These are phyloP conservation scores for Phyllosticta citrichinensis DNA, from an alignment of 2,329 filamentous ascomycete species.

Conservation along the genomic window DNA sequence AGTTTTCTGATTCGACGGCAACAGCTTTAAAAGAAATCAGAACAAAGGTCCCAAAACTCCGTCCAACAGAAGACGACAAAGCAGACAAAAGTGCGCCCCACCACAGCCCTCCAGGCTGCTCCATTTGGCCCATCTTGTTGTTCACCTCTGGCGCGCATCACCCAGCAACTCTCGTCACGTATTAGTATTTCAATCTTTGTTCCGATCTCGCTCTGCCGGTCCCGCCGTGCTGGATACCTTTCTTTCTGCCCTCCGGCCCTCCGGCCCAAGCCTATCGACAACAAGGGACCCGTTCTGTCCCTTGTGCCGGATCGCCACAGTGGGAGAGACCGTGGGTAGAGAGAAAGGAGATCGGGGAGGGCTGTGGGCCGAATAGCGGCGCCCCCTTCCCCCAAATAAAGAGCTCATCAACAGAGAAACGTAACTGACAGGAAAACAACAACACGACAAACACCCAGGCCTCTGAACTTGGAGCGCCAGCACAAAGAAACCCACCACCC, in stretches of 20 bases:
- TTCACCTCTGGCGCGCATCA: not conserved
- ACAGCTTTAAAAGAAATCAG: not conserved
- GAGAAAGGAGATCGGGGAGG: not conserved
- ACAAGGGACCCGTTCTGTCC: not conserved
- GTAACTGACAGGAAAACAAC: not conserved
- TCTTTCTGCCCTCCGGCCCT: not conserved
- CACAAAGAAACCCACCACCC: not conserved
- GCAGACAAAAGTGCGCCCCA: not conserved
- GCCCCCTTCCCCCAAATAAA: not conserved
- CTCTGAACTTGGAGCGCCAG: not conserved
- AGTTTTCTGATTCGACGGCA: not conserved
- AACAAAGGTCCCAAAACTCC: not conserved
- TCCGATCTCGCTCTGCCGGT: slow-evolving; percentile 2
- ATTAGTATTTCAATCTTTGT: not conserved
- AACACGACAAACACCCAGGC: not conserved
- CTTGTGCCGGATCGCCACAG: not conserved
- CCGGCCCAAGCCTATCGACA: not conserved
- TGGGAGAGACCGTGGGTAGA: not conserved
- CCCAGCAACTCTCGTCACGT: not conserved
- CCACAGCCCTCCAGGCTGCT: not conserved
- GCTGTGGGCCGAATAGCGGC: not conserved
- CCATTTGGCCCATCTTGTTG: not conserved
- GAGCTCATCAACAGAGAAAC: slow-evolving; percentile 7
- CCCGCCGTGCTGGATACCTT: slow-evolving; percentile 9
- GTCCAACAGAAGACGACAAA: not conserved